Base-by-base conservation (phyloP, 106 monocot genomes). In the Dendrobium catenatum region DNA sequence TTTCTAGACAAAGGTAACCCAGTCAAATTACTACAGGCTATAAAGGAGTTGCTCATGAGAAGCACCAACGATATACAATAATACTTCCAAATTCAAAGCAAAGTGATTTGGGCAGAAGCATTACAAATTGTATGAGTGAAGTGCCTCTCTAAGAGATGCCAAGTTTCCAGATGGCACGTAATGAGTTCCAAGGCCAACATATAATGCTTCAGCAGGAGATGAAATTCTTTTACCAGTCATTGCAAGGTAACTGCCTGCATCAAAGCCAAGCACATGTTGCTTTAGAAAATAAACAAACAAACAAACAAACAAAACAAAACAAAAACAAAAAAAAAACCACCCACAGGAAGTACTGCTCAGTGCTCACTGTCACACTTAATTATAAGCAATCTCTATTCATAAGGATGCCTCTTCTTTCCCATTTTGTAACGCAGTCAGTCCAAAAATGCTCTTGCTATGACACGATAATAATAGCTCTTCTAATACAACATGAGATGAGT, bases 141-240 rank as follows among this genome's bases (percentile, higher is more conserved):
- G 86, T 43, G 85, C 44, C 74, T 89, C 91, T 81, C 89, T 98
- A 70, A 98, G 85, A 42, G 86, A 84, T 72, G 74, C 80, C 83
- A 98, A 85, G 72, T 75, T 89, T 84, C 81, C 89, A 74, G 94
- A 94, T 70, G 92, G 89, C 55, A 98, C 84, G 85, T 89, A 94
- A 81, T 98, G 89, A 72, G 89, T 93, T 86, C 98, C 94, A 89
- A 98, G 89, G 68, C 97, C 92, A 33, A 83, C 80, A 85, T 88
- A 94, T 31, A 94, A 73, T 64, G 97, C 97, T 88, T 98, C 97
- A 81, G 89, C 84, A 88, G 97, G 97, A 67, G 90, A 88, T 64
- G 97, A 93, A 80, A 97, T 91, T 83, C 92, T 90, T 85, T 88
- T 94, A 73, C 97, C 97, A 80, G 94, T 97, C 84, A 97, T 81